These are phyloP conservation scores for Thinopyrum elongatum DNA, from an alignment of 176 grass and related monocot species.

Conservation along the genomic window DNA sequence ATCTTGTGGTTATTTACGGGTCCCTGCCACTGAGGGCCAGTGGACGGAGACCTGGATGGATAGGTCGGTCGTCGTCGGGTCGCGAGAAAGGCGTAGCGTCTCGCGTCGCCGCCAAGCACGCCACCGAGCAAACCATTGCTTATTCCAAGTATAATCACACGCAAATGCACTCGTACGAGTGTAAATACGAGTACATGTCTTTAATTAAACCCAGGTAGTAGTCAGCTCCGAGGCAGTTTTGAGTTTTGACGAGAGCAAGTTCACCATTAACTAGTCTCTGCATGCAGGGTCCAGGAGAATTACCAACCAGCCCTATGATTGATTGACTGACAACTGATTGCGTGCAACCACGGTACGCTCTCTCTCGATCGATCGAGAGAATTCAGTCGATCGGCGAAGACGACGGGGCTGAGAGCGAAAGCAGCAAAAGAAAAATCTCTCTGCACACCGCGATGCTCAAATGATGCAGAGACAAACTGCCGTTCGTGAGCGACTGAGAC, in stretches of 20 bases:
- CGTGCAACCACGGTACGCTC: background rate
- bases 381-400: background rate
- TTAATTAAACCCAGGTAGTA: too few relatives aligned
- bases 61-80: background rate
- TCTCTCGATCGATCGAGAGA: background rate
- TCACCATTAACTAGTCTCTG: too few relatives aligned
- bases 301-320: too few relatives aligned
- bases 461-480: background rate
- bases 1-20: conserved; percentile 2
- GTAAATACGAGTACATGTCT: too few relatives aligned
- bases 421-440: too few relatives aligned
- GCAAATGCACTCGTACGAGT: too few relatives aligned
- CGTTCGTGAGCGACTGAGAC: background rate
- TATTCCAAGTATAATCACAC: too few relatives aligned
- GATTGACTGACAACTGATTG: background rate
- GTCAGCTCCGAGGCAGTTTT: too few relatives aligned
- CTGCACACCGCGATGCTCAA: background rate
- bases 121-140: too few relatives aligned
- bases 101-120: background rate
- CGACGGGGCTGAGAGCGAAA: background rate
- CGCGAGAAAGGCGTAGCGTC: background rate
- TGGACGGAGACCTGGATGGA: background rate
- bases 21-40: conserved; percentile 12
- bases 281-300: too few relatives aligned
- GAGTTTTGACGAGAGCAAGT: too few relatives aligned